A percentile compares a stretch with the other conserved stretches of the same genome.
These are phyloP conservation scores for Ganoderma boninense DNA, from an alignment of 1,284 basidiomycete species.

Conservation along the genomic window DNA sequence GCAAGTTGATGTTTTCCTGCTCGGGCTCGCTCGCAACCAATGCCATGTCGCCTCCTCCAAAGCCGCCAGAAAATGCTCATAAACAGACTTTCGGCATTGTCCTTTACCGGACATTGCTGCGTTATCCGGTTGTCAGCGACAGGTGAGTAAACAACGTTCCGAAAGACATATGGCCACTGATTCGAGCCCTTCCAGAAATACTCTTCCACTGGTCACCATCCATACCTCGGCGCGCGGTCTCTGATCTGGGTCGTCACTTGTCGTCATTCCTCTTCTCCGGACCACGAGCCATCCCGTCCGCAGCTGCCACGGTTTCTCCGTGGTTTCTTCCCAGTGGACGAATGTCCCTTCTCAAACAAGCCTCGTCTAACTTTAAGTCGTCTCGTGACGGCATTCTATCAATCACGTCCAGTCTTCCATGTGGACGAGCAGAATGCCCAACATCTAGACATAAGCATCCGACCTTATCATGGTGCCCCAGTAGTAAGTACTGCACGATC, in stretches of 20 bases:
- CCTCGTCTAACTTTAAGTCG: neutral
- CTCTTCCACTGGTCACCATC: neutral
- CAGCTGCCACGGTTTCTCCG: neutral
- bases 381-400: neutral
- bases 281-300: neutral
- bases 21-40: neutral
- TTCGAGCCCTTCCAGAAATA: neutral
- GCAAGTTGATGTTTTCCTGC: neutral
- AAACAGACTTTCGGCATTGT: neutral
- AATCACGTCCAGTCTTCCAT: neutral
- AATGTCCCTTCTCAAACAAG: neutral
- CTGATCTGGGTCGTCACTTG: neutral
- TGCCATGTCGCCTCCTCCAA: neutral
- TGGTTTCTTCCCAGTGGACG: neutral
- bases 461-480: neutral
- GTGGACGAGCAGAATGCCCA: neutral
- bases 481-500: neutral
- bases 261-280: neutral
- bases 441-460: neutral
- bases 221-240: neutral
- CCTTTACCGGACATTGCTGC: too few relatives aligned
- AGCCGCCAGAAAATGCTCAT: neutral
- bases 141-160: neutral
- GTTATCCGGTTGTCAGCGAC: neutral
- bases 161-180: neutral